Evolutionary conservation across 2,329 filamentous ascomycete species (phyloP), one percentile per base, ranked within the genome.

Genomic region (Dactylellina drechsleri): DNA sequence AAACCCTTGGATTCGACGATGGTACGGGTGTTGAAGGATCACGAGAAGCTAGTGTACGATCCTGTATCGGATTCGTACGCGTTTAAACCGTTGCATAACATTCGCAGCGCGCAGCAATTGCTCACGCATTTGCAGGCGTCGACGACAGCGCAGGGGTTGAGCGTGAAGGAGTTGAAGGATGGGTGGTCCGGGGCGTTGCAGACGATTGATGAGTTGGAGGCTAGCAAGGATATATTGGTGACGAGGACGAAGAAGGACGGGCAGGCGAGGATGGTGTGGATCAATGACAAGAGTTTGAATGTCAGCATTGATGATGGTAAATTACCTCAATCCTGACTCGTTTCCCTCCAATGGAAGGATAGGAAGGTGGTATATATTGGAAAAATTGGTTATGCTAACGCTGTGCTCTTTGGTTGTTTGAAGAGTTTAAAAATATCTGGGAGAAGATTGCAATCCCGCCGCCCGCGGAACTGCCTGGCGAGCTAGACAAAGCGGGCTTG

Each of bases 221-320:
- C 83, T 47, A 87, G 91, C 81, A 90, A 93, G 80, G 90, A 90
- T 82, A 86, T 98, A 53, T 86, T 98, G 41, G 92, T 97, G 4
- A 91, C 92, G 20, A 88, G 93, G 76, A 93, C 93, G 66, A 96
- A 95, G 83, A 98, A 98, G 84, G 94, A 98, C 81, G 90, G 91
- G 80, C 87, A 91, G 78, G 90, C 94, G 1, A 89, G 90, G 79
- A 92, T 91, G 84, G 89, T 99, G 62, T 98, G 93, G 92, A 86
- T 90, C 61, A 92, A 99, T 82, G 92, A 97, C 79, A 87, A 92
- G 13, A 90, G 88, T 12, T 86, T 97, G 61, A 87, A 89, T 79
- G 87, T 93, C 80, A 81, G 84, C 41, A 89, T 98, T 78, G 93
- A 97, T 59, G 77, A 79, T 52, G 66, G 67, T 76, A 66, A 65